These are phyloP conservation scores for Exsudoporus frostii DNA, from an alignment of 768 basidiomycete species.

Conservation along the genomic window DNA sequence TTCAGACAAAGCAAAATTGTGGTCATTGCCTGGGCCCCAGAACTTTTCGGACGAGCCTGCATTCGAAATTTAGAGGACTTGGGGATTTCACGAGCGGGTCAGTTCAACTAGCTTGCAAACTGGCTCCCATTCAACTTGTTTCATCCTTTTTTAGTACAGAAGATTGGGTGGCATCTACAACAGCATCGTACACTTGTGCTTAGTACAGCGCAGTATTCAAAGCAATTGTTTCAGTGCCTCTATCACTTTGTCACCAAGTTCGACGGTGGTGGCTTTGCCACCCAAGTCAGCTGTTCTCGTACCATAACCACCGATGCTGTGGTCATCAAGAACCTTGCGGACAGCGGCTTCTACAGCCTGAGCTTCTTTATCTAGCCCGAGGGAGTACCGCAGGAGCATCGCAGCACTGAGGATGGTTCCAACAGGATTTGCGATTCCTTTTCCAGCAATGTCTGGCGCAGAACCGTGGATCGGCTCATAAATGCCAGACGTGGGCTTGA, in stretches of 20 bases:
- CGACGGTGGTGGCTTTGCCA: constrained; percentile 68
- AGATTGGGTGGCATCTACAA: not conserved
- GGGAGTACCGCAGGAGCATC: constrained; percentile 91
- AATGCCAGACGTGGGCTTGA: constrained; percentile 79
- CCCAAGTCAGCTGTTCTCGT: constrained; percentile 85
- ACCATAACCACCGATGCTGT: constrained; percentile 67
- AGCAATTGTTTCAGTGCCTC: constrained; percentile 63
- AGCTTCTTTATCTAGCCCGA: constrained; percentile 84
- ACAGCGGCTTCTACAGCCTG: constrained; percentile 88
- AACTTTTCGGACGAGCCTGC: no score
- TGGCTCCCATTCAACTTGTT: not conserved
- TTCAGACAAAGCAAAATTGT: not conserved
- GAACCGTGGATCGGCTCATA: constrained; percentile 98
- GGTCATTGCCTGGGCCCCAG: not conserved
- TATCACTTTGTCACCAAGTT: constrained; percentile 82
- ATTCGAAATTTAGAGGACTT: not conserved
- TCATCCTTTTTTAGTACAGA: not conserved
- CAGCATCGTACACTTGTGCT: not conserved
- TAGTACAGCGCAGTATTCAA: constrained; percentile 25
- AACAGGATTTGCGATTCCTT: constrained; percentile 91
- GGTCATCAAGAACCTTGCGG: constrained; percentile 76
- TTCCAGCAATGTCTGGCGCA: constrained; percentile 93
- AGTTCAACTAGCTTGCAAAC: no score
- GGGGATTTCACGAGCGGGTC: no score
- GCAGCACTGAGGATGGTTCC: constrained; percentile 94